Base-by-base conservation (phyloP, 257 asterid species). In the Primulina huaijiensis region DNA sequence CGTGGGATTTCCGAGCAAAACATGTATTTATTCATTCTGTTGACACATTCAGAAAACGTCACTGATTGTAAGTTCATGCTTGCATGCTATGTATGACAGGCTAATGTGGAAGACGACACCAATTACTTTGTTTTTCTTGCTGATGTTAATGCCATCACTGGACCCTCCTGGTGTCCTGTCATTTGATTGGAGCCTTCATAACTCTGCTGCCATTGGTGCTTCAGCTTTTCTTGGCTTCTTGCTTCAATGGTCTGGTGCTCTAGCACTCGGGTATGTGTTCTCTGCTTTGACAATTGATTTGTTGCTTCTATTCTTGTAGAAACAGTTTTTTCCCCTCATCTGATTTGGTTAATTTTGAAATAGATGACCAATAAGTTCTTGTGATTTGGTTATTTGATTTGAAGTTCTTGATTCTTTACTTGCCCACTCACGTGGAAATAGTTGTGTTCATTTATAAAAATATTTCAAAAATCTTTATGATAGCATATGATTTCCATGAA, bases 31-130 rank as follows among this genome's bases (percentile, higher is more conserved):
- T 79, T 59, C 65, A 74, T 20, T 60, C 71, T 37, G 7, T 59
- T 70, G 58, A 67, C 34, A 19, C 23, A 62, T 53, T 56, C 20
- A n/a, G 19, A 60, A 67, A 46, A 60, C 2, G 52, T 38, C 23
- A 30, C 33, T 33, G 29, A 75, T 29, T 38, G 25, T 19, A 43
- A 1, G 67, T 69, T 67, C 65, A 65, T 37, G 23, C 35, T 21
- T 27, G 38, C 66, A 1, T 61, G 67, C 17, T 64, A 20, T 65
- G 64, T 33, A 25, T 69, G 56, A 68, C 88, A 93, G 99, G 90
- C 77, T 93, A 69, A 93, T 93, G 99, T 93, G 99, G 99, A 93
- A 93, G 76, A 93, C 99, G 2, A 93, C 99, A 1, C 97, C 97
- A 10, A 77, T 90, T 78, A 93, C 99, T 3, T 74, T 93, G 85